Conservation (phyloP, 2,329 filamentous ascomycete genomes). For the Calonectria honghensis region DNA sequence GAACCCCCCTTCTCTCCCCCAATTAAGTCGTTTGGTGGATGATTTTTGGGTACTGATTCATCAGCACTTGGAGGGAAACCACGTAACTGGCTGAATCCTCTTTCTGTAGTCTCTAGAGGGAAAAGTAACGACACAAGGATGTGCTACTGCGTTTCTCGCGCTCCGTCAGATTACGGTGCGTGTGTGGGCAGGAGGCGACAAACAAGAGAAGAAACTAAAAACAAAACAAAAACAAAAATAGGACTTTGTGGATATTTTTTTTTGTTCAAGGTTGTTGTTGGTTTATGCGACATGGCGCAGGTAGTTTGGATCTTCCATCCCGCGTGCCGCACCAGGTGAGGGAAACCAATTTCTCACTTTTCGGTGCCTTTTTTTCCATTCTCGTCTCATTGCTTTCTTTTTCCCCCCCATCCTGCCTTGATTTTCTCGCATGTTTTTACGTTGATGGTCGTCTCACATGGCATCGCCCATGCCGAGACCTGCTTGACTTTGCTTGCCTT, state of each 20-base stretch:
- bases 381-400: background rate
- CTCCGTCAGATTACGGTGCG: background rate
- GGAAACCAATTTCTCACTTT: background rate
- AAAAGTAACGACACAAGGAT: background rate
- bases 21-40: background rate
- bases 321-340: background rate
- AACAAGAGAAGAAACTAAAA: background rate
- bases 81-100: background rate
- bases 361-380: background rate
- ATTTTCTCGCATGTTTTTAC: background rate
- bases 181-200: background rate
- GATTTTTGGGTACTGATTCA: background rate
- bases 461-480: background rate
- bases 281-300: conserved; percentile 1
- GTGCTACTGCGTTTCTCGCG: background rate
- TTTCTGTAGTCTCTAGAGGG: background rate
- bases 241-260: background rate
- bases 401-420: background rate
- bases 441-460: background rate
- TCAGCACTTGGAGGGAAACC: background rate
- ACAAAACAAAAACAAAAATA: background rate
- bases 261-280: background rate
- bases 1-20: background rate
- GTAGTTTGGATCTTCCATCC: background rate
- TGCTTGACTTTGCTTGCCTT: background rate